Base-by-base conservation (phyloP, 2,329 filamentous ascomycete species). In the Aureobasidium musti region DNA sequence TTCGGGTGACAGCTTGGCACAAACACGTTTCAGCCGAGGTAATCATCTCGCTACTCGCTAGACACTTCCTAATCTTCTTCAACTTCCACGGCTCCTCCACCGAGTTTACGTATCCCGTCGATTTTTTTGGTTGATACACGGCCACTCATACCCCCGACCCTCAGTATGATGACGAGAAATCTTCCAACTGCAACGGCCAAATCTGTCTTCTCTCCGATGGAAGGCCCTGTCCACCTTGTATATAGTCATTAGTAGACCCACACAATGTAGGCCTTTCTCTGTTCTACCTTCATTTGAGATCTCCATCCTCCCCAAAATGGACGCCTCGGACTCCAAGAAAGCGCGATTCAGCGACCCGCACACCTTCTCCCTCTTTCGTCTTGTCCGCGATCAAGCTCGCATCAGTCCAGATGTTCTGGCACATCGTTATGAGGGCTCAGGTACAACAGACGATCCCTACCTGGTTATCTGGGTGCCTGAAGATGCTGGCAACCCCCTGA, bases 401-500 rank as follows among this genome's bases (percentile, higher is more conserved):
- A 67, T 77, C 39, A 78, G 74, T 17, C 70, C 72, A 4, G 75
- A 76, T 60, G 73, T 78, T 33, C 61, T 72, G 56, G 72, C 75
- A 19, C 72, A 72, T 67, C 19, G 71, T n/a, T 77, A 77, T 60
- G 70, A 74, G 41, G 76, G 76, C 19, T 71, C 71, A 14, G 90
- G 89, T 68, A 91, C 89, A 1, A 74, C 81, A 8, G 85, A 89
- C 49, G 85, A 88, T 45, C 89, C 90, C 1, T 92, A 84, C 70
- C 33, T 64, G 33, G 88, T 91, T 70, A 84, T 86, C 65, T 92
- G 88, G 78, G 82, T 91, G 23, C 83, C 85, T 21, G 76, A 86
- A 60, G 90, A 92, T 74, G 82, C 84, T 14, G 84, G 86, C 69
- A 89, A 92, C 75, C 88, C 89, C 1, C 84, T 89, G 81, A 79